Evolutionary conservation across 768 basidiomycete species (phyloP).

Genomic region (Neoboletus subvelutipes): DNA sequence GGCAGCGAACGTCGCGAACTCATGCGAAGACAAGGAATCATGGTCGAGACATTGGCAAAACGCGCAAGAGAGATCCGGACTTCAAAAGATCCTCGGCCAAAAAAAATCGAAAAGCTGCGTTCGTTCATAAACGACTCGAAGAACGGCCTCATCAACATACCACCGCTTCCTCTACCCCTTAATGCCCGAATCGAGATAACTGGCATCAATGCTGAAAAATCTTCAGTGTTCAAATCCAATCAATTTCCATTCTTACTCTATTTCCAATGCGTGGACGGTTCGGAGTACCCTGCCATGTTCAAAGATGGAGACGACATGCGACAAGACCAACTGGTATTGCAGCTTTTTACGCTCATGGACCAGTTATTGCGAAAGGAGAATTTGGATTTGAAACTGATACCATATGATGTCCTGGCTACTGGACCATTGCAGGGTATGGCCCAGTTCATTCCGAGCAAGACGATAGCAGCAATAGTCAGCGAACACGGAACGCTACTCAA

Average conservation of each 20-base stretch:
- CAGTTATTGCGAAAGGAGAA: slow-evolving; percentile 91
- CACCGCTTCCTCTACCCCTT: slow-evolving; percentile 84
- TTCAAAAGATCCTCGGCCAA: slow-evolving; percentile 91
- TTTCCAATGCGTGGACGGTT: slow-evolving; percentile 82
- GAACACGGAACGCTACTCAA: slow-evolving; percentile 87
- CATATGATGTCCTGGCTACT: slow-evolving; percentile 92
- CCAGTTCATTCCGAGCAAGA: slow-evolving; percentile 95
- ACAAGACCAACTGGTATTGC: slow-evolving; percentile 97
- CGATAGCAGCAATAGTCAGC: slow-evolving; percentile 90
- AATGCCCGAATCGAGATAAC: slow-evolving; percentile 83
- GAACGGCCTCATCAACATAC: slow-evolving; percentile 75
- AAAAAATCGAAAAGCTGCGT: slow-evolving; percentile 97
- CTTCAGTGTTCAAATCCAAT: slow-evolving; percentile 96
- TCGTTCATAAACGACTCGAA: slow-evolving; percentile 81
- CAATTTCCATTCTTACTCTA: slow-evolving; percentile 88
- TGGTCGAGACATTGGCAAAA: slow-evolving; percentile 82
- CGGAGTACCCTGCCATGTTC: slow-evolving; percentile 94
- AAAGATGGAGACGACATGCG: slow-evolving; percentile 99
- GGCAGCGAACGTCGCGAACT: slow-evolving; percentile 82
- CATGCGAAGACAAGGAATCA: slow-evolving; percentile 88
- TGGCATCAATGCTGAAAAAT: slow-evolving; percentile 89
- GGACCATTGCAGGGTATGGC: slow-evolving; percentile 92
- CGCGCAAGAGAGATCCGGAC: slow-evolving; percentile 84
- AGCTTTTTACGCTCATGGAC: slow-evolving; percentile 99
- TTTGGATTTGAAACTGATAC: slow-evolving; percentile 85